Percentiles rank a stretch among this genome's conserved stretches.
Conservation (phyloP, 2,329 filamentous ascomycete genomes). For the Colletotrichum scovillei region DNA sequence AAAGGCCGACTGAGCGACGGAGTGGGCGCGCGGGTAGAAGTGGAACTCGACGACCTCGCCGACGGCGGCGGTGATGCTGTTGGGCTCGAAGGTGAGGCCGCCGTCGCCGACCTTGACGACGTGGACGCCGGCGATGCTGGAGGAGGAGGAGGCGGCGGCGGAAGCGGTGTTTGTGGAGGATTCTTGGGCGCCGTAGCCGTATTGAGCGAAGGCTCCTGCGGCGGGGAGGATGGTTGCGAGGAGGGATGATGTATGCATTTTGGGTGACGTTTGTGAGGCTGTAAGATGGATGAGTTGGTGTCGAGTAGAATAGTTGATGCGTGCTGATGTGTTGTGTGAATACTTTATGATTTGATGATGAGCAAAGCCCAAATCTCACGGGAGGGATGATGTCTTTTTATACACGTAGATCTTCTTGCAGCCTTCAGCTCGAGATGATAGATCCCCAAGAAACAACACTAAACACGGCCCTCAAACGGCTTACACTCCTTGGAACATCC, state of each 20-base stretch:
- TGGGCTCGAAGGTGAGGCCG: slow-evolving; percentile 61
- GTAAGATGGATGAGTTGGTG: neutral
- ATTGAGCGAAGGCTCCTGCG: slow-evolving; percentile 24
- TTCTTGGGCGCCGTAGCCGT: slow-evolving; percentile 9
- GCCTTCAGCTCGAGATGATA: neutral
- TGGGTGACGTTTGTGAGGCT: neutral
- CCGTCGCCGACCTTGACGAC: slow-evolving; percentile 42
- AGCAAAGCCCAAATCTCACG: fast-evolving
- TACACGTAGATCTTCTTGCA: neutral
- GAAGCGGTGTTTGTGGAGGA: neutral
- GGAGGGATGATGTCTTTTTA: slow-evolving; percentile 12
- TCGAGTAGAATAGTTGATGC: neutral
- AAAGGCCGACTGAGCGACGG: slow-evolving; percentile 70
- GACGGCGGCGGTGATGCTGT: slow-evolving; percentile 59
- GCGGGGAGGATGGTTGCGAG: slow-evolving; percentile 28
- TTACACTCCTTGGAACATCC: neutral
- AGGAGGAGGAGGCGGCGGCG: slow-evolving; percentile 9
- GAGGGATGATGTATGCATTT: slow-evolving; percentile 30
- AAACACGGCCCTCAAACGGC: neutral
- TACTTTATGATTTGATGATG: neutral
- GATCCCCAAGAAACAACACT: neutral
- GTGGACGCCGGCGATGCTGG: slow-evolving; percentile 20
- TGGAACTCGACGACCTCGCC: slow-evolving; percentile 61
- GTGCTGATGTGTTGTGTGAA: neutral
- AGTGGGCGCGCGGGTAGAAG: slow-evolving; percentile 65